Base-by-base conservation (phyloP, 2,329 filamentous ascomycete species). In the Colletotrichum eleusines region DNA sequence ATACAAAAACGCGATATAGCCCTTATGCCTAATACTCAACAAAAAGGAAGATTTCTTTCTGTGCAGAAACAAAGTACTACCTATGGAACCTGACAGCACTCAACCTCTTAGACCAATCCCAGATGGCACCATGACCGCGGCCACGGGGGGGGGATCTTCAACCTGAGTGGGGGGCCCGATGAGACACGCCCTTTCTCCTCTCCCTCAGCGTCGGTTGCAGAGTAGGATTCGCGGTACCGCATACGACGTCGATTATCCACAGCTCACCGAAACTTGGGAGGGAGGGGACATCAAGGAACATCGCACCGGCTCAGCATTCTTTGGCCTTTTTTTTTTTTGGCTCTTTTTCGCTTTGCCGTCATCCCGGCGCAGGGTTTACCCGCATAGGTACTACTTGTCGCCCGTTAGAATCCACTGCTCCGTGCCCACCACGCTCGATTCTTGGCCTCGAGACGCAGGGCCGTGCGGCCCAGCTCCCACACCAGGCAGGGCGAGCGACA, bases 101-200 rank as follows among this genome's bases (percentile, higher is more conserved):
- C 54, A 7, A 14, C 14, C 40, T 18, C 11, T 6, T 16, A 42
- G 8, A n/a, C 33, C 20, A 28, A 4, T 60, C n/a, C 23, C 16
- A 50, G 31, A 62, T 62, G 59, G 33, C 33, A 51, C 44, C 31
- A 28, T 62, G 33, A 51, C 44, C 33, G 44, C 59, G 44, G 59
- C 40, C 51, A 51, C 44, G 1, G 42, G 8, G 6, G 20, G 44
- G 8, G 2, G 31, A 38, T 61, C 28, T 46, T 3, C 18, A 26
- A 14, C 20, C 20, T n/a, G 23, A 23, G 20, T 46, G 20, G 38
- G 12, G 38, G 40, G n/a, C 20, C 12, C 5, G 42, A 23, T 28
- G 59, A 51, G 59, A 61, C 46, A 51, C 11, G 9, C 44, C 44
- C 9, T 46, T 46, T 44, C 20, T 44, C 38, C 18, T 42, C 33